These are phyloP conservation scores for Dipodascus geniculatus DNA, from an alignment of 805 yeast species.

Conservation along the genomic window DNA sequence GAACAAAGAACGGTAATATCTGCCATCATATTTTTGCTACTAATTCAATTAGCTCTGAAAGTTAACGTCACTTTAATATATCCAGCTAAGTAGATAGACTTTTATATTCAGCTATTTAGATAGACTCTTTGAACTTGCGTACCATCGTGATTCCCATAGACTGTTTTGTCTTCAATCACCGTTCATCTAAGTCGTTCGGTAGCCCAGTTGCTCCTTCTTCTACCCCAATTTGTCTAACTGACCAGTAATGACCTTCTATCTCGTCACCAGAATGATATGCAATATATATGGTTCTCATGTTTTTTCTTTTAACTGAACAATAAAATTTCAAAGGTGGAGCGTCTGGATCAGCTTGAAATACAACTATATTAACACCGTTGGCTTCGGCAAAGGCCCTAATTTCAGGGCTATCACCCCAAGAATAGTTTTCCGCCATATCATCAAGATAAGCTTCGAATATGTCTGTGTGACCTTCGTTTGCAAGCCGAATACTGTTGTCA, in stretches of 20 bases:
- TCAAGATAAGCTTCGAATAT: constrained; percentile 26
- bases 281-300: constrained; percentile 20
- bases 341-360: constrained; percentile 25
- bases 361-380: constrained; percentile 24
- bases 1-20: too few relatives aligned
- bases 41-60: too few relatives aligned
- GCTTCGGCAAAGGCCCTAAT: constrained; percentile 30
- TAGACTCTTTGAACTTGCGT: too few relatives aligned
- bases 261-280: constrained; percentile 16
- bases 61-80: too few relatives aligned
- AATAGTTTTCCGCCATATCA: constrained; percentile 28
- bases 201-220: not conserved
- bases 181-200: not conserved
- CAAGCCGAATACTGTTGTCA: not conserved
- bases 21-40: too few relatives aligned
- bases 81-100: too few relatives aligned
- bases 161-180: too few relatives aligned
- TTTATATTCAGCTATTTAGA: too few relatives aligned
- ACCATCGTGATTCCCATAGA: too few relatives aligned
- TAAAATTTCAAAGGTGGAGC: not conserved
- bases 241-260: not conserved
- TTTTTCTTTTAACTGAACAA: not conserved
- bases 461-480: not conserved
- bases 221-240: not conserved
- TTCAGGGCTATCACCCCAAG: constrained; percentile 32